A percentile compares a stretch with the other conserved stretches of the same genome.
Conservation (phyloP, 179 eudicot species). For the Beta macrorhiza region DNA sequence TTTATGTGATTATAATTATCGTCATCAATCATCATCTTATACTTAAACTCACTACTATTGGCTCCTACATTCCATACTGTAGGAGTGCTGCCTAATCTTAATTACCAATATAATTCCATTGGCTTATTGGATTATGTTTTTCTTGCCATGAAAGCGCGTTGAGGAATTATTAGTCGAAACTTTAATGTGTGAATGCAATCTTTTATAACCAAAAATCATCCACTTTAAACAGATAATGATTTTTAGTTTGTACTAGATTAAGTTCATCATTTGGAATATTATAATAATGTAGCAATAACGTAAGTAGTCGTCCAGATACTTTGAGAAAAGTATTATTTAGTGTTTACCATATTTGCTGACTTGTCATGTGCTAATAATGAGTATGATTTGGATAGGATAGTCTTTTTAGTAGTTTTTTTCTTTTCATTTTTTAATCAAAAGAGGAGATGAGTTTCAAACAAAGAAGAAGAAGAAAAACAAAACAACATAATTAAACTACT, state of each 20-base stretch:
- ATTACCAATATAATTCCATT: not conserved
- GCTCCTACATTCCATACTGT: not conserved
- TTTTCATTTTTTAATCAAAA: too few species aligned
- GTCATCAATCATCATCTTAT: not conserved
- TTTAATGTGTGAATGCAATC: constrained; percentile 12
- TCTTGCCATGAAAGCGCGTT: not conserved
- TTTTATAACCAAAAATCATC: not conserved
- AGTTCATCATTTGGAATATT: constrained; percentile 1
- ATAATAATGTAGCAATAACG: not conserved
- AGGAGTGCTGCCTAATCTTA: not conserved
- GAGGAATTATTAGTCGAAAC: not conserved
- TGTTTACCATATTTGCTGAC: not conserved
- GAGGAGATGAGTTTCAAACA: too few species aligned
- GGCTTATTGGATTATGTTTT: constrained; percentile 5
- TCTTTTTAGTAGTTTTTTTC: not conserved
- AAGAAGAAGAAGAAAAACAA: too few species aligned
- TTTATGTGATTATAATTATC: not conserved
- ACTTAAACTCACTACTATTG: not conserved
- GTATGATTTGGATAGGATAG: not conserved
- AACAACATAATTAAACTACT: too few species aligned
- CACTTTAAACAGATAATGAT: constrained; percentile 5
- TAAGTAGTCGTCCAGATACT: too few species aligned
- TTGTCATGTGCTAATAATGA: not conserved
- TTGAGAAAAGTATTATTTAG: not conserved
- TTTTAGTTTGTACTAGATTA: constrained; percentile 20